phyloP scores from a whole-genome alignment of 768 basidiomycete genomes.

The Lactarius sanguifluus region DNA sequence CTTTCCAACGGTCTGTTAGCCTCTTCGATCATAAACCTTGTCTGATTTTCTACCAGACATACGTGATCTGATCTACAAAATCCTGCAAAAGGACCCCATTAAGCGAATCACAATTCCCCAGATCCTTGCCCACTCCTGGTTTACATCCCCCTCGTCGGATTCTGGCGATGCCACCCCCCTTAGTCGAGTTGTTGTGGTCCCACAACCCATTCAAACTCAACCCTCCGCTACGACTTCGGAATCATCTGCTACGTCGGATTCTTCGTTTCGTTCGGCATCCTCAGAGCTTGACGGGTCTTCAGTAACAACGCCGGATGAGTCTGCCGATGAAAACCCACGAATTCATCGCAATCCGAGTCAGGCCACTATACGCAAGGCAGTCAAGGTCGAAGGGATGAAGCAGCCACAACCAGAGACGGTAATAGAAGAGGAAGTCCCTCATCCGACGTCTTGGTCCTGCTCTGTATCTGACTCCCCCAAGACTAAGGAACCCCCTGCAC shows the following conservation, averaged over 20 bases:
- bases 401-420: constrained; percentile 49
- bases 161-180: constrained; percentile 32
- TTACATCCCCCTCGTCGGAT: constrained; percentile 41
- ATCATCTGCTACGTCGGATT: constrained; percentile 52
- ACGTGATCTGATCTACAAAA: constrained; percentile 75
- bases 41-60: constrained; percentile 54
- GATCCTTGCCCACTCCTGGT: constrained; percentile 88
- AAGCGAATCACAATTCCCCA: constrained; percentile 79
- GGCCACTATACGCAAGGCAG: constrained; percentile 53
- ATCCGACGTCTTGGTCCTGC: constrained; percentile 29
- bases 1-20: constrained; percentile 69
- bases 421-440: constrained; percentile 48
- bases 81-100: constrained; percentile 74
- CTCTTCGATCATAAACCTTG: neutral
- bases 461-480: constrained; percentile 34
- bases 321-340: constrained; percentile 31
- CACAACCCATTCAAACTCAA: constrained; percentile 34
- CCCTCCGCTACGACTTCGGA: constrained; percentile 35
- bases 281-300: constrained; percentile 42
- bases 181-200: constrained; percentile 34
- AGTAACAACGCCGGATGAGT: constrained; percentile 56
- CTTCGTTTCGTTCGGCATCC: constrained; percentile 37
- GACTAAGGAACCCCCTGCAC: constrained; percentile 49
- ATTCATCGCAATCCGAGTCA: constrained; percentile 57
- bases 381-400: constrained; percentile 34